phyloP scores from a whole-genome alignment of 441 rosid species.

The Corymbia citriodora region DNA sequence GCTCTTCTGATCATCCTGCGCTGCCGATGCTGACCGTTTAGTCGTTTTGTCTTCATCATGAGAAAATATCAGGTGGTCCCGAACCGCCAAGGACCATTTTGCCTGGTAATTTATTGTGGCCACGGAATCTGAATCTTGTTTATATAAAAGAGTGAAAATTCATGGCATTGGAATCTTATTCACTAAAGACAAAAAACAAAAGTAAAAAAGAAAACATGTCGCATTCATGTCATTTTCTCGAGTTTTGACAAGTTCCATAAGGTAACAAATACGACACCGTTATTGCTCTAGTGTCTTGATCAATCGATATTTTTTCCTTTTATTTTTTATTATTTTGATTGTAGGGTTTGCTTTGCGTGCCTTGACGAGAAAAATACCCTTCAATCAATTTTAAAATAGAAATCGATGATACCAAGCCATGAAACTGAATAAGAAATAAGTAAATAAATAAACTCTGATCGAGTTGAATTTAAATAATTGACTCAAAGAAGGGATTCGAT shows the following conservation, averaged over 20 bases:
- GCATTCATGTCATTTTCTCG: neutral
- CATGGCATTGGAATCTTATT: neutral
- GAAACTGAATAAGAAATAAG: neutral
- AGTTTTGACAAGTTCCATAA: neutral
- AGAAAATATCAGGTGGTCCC: too few species aligned
- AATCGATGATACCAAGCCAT: neutral
- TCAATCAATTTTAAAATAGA: neutral
- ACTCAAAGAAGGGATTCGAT: neutral
- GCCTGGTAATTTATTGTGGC: neutral
- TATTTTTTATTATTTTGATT: too few species aligned
- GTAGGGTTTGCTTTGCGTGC: neutral
- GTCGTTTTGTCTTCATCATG: neutral
- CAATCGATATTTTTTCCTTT: neutral
- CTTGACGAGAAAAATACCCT: neutral
- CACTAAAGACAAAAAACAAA: neutral
- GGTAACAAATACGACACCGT: neutral
- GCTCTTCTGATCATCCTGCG: conserved; percentile 14
- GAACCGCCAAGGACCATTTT: too few species aligned
- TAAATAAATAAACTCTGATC: neutral
- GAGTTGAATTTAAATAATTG: neutral
- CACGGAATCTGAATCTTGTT: neutral
- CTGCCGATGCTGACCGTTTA: conserved; percentile 35
- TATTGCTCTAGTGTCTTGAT: neutral
- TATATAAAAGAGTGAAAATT: rapidly evolving
- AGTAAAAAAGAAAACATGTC: neutral